phyloP scores from a whole-genome alignment of 2,329 filamentous ascomycete genomes.

The Beauveria rudraprayagi region DNA sequence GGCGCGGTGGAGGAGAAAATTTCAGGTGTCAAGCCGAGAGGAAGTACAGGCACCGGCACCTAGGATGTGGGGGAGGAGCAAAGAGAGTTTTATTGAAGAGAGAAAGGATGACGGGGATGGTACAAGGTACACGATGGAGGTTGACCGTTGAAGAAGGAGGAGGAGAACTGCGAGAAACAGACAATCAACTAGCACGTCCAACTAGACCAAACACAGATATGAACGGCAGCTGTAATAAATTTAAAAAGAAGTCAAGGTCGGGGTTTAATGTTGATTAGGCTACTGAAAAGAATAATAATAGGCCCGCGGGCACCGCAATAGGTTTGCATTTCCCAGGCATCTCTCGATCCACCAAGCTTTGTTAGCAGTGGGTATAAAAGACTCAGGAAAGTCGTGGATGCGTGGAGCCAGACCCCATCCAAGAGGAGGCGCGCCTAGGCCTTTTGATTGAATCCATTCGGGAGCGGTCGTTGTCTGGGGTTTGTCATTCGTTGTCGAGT shows the following conservation, averaged over 20 bases:
- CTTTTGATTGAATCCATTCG: not conserved
- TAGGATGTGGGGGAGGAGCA: not conserved
- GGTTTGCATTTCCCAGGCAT: too few species aligned
- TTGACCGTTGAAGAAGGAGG: not conserved
- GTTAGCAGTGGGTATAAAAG: not conserved
- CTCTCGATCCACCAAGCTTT: not conserved
- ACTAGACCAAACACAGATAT: not conserved
- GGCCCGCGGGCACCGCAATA: too few species aligned
- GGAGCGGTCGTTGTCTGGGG: not conserved
- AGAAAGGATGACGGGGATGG: not conserved
- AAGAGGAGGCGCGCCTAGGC: not conserved
- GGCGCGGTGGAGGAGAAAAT: not conserved
- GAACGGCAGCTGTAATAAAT: not conserved
- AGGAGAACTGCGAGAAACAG: not conserved
- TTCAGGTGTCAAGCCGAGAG: too few species aligned
- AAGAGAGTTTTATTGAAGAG: not conserved
- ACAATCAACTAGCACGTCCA: not conserved
- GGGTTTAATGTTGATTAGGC: too few species aligned
- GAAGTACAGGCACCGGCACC: not conserved
- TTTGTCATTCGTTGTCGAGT: not conserved
- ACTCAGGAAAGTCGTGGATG: not conserved
- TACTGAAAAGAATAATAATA: too few species aligned
- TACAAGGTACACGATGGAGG: not conserved
- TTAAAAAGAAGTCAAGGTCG: too few species aligned
- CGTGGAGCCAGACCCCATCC: not conserved